phyloP scores from a whole-genome alignment of 202 grass and related monocot species.

The Eragrostis tef region DNA sequence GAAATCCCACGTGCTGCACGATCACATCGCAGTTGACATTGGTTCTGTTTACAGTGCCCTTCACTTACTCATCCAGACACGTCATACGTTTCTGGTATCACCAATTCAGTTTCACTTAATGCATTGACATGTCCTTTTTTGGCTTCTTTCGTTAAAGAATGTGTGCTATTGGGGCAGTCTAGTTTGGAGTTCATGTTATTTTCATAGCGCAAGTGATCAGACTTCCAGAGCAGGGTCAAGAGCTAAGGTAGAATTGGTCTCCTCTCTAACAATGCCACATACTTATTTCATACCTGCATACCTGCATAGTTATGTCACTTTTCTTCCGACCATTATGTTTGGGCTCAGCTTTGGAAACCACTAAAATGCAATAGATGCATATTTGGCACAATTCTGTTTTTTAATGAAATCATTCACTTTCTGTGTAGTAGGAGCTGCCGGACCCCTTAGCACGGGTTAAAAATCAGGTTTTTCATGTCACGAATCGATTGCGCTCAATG shows the following conservation, averaged over 20 bases:
- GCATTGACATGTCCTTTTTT: conserved; percentile 22
- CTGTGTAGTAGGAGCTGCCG: conserved; percentile 46
- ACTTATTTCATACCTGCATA: too few relatives aligned
- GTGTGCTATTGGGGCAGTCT: background rate
- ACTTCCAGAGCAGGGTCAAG: background rate
- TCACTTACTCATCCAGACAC: background rate
- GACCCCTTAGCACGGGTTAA: conserved; percentile 41
- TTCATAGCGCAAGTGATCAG: conserved; percentile 1
- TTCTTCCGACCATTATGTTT: background rate
- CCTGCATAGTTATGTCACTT: background rate
- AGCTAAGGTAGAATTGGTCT: conserved; percentile 33
- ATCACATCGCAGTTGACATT: background rate
- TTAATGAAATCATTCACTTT: conserved; percentile 17
- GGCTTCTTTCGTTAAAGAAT: conserved; percentile 32
- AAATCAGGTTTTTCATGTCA: conserved; percentile 44
- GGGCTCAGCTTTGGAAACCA: conserved; percentile 1
- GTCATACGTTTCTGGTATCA: background rate
- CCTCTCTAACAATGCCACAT: background rate
- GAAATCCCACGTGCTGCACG: background rate
- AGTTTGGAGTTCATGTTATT: conserved; percentile 9
- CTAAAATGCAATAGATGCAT: background rate
- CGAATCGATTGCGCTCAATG: conserved; percentile 46
- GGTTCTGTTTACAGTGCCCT: background rate
- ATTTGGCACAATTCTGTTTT: background rate
- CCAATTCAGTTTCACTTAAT: background rate